Evolutionary conservation across 169 alveolate species (phyloP).

Genomic region (Cryptosporidium tyzzeri): DNA sequence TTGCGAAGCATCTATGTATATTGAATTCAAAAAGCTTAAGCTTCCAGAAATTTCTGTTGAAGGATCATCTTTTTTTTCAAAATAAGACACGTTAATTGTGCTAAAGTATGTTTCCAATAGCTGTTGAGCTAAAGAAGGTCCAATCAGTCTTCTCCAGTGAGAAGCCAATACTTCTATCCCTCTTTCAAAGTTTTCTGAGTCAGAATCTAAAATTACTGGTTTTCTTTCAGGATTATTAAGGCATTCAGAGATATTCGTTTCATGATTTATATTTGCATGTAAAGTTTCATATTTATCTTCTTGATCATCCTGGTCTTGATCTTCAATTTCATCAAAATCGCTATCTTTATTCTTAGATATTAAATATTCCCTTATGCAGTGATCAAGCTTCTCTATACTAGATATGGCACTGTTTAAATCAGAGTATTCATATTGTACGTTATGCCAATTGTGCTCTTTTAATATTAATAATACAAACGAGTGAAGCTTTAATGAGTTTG

Average conservation of each 20-base stretch:
- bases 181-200: conserved; percentile 18
- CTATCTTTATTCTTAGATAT: conserved; percentile 24
- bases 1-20: conserved; percentile 36
- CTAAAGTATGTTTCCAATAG: conserved; percentile 67
- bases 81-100: not conserved
- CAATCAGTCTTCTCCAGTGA: conserved; percentile 72
- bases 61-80: not conserved
- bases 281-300: not conserved
- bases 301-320: not conserved
- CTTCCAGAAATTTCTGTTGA: not conserved
- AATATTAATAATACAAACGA: conserved; percentile 30
- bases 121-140: conserved; percentile 66
- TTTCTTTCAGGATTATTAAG: not conserved
- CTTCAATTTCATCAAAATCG: conserved; percentile 14
- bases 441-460: conserved; percentile 55
- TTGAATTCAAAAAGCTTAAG: not conserved
- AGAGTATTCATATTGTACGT: conserved; percentile 46
- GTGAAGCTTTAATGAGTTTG: conserved; percentile 38
- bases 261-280: not conserved
- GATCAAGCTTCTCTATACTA: conserved; percentile 26
- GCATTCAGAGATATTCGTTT: not conserved
- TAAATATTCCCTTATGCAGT: conserved; percentile 18
- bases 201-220: not conserved
- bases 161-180: conserved; percentile 66
- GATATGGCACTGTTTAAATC: conserved; percentile 17